phyloP scores from a whole-genome alignment of 2,329 filamentous ascomycete genomes.

The Amylocarpus encephaloides region DNA sequence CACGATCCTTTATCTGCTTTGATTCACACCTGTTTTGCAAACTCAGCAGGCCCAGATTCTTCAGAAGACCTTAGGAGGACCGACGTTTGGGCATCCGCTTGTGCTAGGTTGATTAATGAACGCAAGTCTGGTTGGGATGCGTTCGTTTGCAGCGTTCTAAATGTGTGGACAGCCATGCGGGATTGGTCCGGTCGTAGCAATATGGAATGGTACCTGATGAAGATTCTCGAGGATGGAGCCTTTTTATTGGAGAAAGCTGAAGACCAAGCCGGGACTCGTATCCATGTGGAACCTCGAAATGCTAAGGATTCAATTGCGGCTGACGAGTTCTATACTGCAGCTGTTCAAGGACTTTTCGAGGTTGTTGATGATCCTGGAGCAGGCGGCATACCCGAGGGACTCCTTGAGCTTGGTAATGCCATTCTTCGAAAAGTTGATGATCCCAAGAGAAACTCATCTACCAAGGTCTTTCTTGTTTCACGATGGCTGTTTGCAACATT shows the following conservation, averaged over 20 bases:
- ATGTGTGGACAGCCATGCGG: slow-evolving; percentile 79
- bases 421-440: slow-evolving; percentile 74
- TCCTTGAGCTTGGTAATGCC: slow-evolving; percentile 77
- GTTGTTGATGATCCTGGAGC: slow-evolving; percentile 78
- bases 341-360: slow-evolving; percentile 75
- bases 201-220: slow-evolving; percentile 92
- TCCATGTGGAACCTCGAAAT: slow-evolving; percentile 66
- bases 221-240: slow-evolving; percentile 84
- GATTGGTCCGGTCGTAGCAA: slow-evolving; percentile 86
- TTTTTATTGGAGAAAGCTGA: slow-evolving; percentile 84
- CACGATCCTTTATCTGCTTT: slow-evolving; percentile 80
- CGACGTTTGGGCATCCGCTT: slow-evolving; percentile 82
- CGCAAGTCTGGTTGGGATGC: slow-evolving; percentile 71
- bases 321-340: slow-evolving; percentile 82
- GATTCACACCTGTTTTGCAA: slow-evolving; percentile 83
- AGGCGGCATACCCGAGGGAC: slow-evolving; percentile 79
- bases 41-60: slow-evolving; percentile 74
- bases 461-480: slow-evolving; percentile 76
- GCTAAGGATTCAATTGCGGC: slow-evolving; percentile 75
- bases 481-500: slow-evolving; percentile 92
- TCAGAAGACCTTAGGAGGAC: slow-evolving; percentile 73
- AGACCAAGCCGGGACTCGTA: slow-evolving; percentile 65
- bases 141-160: slow-evolving; percentile 76
- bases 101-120: slow-evolving; percentile 74
- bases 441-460: slow-evolving; percentile 63